phyloP scores from a whole-genome alignment of 75 land plant species.

The Sequoiadendron giganteum region DNA sequence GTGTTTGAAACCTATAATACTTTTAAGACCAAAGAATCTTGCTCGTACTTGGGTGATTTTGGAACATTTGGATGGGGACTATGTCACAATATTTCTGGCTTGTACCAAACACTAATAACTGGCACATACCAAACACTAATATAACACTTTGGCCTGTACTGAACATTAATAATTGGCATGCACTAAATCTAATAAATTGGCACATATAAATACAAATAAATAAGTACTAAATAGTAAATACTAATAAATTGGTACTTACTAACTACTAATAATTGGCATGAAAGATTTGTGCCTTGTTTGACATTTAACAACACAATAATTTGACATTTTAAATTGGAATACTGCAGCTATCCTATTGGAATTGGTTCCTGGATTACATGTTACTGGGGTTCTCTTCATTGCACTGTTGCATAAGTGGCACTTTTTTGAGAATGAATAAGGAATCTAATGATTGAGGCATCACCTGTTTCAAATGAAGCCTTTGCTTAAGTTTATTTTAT shows the following conservation, averaged over 20 bases:
- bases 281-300: background rate
- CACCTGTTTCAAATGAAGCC: background rate
- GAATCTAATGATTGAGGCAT: background rate
- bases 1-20: background rate
- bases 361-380: background rate
- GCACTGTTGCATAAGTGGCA: background rate
- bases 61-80: background rate
- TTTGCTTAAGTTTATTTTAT: background rate
- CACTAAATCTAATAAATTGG: too few relatives aligned
- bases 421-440: background rate
- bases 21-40: background rate
- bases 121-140: background rate
- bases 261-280: background rate
- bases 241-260: background rate
- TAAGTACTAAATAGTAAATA: too few relatives aligned
- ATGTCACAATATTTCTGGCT: background rate
- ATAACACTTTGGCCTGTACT: background rate
- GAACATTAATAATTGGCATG: background rate
- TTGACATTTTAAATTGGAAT: background rate
- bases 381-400: background rate
- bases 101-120: background rate
- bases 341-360: background rate
- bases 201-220: background rate
- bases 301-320: background rate
- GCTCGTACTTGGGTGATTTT: background rate